phyloP scores from a whole-genome alignment of 805 yeast species.

The Starmerella cellae region DNA sequence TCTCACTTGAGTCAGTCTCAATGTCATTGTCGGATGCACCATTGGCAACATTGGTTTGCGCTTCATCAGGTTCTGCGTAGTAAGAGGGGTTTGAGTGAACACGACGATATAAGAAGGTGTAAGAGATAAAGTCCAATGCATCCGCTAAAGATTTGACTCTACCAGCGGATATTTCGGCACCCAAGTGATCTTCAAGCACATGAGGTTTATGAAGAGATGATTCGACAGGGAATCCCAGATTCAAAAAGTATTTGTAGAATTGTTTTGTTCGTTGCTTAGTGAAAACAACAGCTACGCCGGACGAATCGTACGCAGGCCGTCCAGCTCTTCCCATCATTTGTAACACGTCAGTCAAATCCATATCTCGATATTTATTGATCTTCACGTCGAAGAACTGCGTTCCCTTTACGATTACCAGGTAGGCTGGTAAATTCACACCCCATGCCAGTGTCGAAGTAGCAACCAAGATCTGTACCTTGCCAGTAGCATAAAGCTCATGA shows the following conservation, averaged over 20 bases:
- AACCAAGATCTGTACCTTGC: conserved; percentile 76
- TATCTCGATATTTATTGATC: conserved; percentile 72
- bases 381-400: conserved; percentile 90
- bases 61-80: conserved; percentile 35
- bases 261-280: conserved; percentile 65
- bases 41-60: neutral
- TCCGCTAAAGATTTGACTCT: conserved; percentile 51
- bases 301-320: conserved; percentile 85
- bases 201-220: conserved; percentile 51
- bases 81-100: conserved; percentile 68
- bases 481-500: conserved; percentile 69
- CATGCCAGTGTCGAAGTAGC: conserved; percentile 98
- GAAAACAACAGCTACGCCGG: conserved; percentile 88
- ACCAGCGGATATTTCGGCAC: conserved; percentile 66
- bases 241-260: conserved; percentile 64
- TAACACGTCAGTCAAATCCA: conserved; percentile 83
- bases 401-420: conserved; percentile 89
- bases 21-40: conserved; percentile 19
- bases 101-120: conserved; percentile 64
- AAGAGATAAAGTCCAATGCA: conserved; percentile 60
- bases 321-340: conserved; percentile 98
- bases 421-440: conserved; percentile 99
- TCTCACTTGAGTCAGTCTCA: neutral
- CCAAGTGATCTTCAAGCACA: conserved; percentile 63
- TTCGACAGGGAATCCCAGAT: conserved; percentile 73